A percentile compares a stretch with the other conserved stretches of the same genome.
phyloP scores from a whole-genome alignment of 2,329 filamentous ascomycete species.

The Dactylonectria estremocensis region DNA sequence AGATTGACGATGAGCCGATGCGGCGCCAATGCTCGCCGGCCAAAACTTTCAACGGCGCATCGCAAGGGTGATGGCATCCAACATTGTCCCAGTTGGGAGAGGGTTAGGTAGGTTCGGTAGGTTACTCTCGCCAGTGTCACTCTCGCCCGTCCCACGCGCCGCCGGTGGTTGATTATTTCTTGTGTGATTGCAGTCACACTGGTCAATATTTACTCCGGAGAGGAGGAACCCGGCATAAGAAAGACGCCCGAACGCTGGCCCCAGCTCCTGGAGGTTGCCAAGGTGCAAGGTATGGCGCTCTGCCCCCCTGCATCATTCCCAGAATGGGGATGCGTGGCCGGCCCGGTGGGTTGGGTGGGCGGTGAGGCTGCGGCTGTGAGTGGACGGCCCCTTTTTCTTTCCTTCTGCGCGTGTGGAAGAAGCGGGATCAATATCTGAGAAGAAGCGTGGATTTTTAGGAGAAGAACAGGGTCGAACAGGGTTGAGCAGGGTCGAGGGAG shows the following conservation, averaged over 20 bases:
- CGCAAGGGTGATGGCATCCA: slow-evolving; percentile 28
- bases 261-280: slow-evolving; percentile 9
- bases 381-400: slow-evolving; percentile 37
- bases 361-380: slow-evolving; percentile 11
- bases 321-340: slow-evolving; percentile 20
- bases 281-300: background rate
- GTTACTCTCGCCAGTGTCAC: background rate
- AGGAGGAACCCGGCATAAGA: slow-evolving; percentile 5
- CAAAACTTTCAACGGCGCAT: slow-evolving; percentile 27
- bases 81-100: slow-evolving; percentile 8
- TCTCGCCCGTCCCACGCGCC: background rate
- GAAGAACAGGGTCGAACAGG: slow-evolving; percentile 34
- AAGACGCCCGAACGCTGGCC: slow-evolving; percentile 20
- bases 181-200: background rate
- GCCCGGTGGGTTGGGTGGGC: slow-evolving; percentile 39
- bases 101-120: background rate
- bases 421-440: slow-evolving; percentile 30
- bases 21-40: slow-evolving; percentile 38
- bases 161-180: background rate
- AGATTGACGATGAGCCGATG: slow-evolving; percentile 29
- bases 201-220: background rate
- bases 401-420: slow-evolving; percentile 35
- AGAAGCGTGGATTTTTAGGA: slow-evolving; percentile 21
- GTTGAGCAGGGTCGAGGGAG: background rate
- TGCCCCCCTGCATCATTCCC: slow-evolving; percentile 3